These are phyloP conservation scores for Penicillium verrucosum DNA, from an alignment of 2,329 filamentous ascomycete genomes.

Conservation along the genomic window DNA sequence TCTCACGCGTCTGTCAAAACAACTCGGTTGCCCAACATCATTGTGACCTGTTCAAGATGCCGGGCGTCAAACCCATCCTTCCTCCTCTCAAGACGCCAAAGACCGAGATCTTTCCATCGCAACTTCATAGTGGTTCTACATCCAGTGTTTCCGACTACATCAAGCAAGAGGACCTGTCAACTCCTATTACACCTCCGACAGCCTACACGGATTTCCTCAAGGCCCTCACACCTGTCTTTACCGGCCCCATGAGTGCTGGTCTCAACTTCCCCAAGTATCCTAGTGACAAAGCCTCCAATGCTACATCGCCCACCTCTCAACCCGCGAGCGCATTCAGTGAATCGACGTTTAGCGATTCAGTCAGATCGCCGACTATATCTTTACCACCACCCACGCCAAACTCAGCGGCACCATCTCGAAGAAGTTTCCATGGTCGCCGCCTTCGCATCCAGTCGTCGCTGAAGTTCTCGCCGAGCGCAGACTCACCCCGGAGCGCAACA, in stretches of 20 bases:
- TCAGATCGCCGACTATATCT: conserved; percentile 41
- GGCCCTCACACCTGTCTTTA: conserved; percentile 67
- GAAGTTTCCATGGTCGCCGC: conserved; percentile 44
- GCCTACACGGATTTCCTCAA: conserved; percentile 94
- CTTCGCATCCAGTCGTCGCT: conserved; percentile 73
- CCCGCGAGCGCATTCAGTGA: conserved; percentile 40
- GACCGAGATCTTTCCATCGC: conserved; percentile 49
- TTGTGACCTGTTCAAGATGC: conserved; percentile 18
- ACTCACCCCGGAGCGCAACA: conserved; percentile 57
- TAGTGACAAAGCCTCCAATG: conserved; percentile 31
- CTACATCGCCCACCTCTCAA: conserved; percentile 37
- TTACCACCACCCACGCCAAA: conserved; percentile 30
- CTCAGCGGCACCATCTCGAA: conserved; percentile 53
- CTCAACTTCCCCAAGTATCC: conserved; percentile 33
- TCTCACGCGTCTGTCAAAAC: background rate
- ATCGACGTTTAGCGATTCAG: conserved; percentile 49
- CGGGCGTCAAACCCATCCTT: conserved; percentile 38
- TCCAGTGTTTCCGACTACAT: conserved; percentile 58
- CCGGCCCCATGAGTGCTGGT: conserved; percentile 63
- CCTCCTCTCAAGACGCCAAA: conserved; percentile 45
- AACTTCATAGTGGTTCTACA: conserved; percentile 56
- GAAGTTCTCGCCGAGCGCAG: conserved; percentile 59
- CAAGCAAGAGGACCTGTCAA: conserved; percentile 70
- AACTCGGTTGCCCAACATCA: background rate
- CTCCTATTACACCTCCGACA: conserved; percentile 83